Base-by-base conservation (phyloP, 2,329 filamentous ascomycete genomes). In the Blastomyces emzantsi region DNA sequence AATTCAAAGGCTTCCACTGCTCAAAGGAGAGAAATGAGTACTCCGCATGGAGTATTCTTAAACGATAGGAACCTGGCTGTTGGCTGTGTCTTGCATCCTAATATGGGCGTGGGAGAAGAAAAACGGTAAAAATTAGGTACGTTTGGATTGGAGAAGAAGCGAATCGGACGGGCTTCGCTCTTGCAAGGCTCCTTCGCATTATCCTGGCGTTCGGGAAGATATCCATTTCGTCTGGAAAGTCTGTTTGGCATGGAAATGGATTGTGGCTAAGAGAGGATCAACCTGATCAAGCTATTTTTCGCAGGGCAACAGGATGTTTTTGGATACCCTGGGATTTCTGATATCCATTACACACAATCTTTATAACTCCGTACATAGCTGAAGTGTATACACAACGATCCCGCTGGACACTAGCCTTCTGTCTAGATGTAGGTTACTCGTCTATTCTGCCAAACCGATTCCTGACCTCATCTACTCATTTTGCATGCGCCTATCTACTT, bases 381-480 rank as follows among this genome's bases (percentile, higher is more conserved):
- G 36, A 39, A 39, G 36, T 39, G 9, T 39, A 11, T 39, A 11
- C 36, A 39, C 11, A 39, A 7, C 9, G 36, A 39, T 13, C 9
- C 36, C 9, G 36, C 9, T 39, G 33, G 33, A 8, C 9, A 39
- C 7, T 39, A 39, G 9, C 36, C 36, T 39, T 11, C 9, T 39
- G 36, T 39, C 36, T 39, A 39, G 36, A 39, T 39, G 3, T 13
- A 13, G 9, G 36, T 13, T 39, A 11, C 36, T 39, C 36, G 36
- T 39, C 9, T 39, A 39, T 39, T 39, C 36, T 39, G 36, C 2
- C 36, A 69, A 63, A 3, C 68, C 70, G 1, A 67, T 70, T n/a
- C 77, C 81, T 49, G 59, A 17, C 25, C 80, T 80, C 65, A 76
- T 68, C 70, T 45, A 70, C 69, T 69, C 70, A 73, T 61, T 67